phyloP scores from a whole-genome alignment of 2,329 filamentous ascomycete species.

The Cladosporium austrohemisphaericum region DNA sequence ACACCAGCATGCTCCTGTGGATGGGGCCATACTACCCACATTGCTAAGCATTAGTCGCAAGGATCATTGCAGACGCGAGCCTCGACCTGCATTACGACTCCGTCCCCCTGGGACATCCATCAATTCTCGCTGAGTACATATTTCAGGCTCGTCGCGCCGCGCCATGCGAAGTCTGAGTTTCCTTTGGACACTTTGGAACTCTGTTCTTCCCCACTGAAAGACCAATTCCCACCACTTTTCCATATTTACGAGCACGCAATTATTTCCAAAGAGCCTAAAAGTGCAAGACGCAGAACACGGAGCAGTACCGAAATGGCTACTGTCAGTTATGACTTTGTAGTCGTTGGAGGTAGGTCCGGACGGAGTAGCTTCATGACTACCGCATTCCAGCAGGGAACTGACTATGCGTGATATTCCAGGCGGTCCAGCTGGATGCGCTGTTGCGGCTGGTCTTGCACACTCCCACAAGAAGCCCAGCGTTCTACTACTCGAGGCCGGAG shows the following conservation, averaged over 20 bases:
- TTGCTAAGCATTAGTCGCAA: not conserved
- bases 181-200: no score
- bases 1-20: no score
- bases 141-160: not conserved
- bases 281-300: not conserved
- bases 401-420: slow-evolving; percentile 34
- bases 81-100: not conserved
- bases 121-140: not conserved
- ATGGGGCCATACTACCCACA: not conserved
- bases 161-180: not conserved
- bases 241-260: no score
- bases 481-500: slow-evolving; percentile 60
- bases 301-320: not conserved
- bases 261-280: no score
- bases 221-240: no score
- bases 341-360: slow-evolving; percentile 38
- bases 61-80: not conserved
- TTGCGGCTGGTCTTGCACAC: slow-evolving; percentile 53
- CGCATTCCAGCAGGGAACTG: slow-evolving; percentile 2
- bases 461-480: slow-evolving; percentile 49
- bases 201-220: no score
- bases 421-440: slow-evolving; percentile 57
- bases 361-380: not conserved
- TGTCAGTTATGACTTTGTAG: slow-evolving; percentile 34
- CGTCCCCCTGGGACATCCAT: no score